Evolutionary conservation across 768 basidiomycete species (phyloP).

Genomic region (Lentinula sp.): DNA sequence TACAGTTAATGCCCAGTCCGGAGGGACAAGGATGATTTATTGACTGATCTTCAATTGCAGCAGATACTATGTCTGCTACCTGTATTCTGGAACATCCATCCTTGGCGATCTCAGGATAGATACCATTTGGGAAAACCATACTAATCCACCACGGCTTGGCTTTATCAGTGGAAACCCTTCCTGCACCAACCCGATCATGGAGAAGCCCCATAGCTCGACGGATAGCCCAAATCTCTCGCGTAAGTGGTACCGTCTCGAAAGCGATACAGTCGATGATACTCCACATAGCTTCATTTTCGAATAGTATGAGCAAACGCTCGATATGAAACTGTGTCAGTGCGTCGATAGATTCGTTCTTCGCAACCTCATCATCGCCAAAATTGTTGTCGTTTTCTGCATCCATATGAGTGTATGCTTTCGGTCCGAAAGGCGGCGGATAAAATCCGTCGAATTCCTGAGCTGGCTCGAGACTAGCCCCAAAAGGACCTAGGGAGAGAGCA

Average conservation of each 20-base stretch:
- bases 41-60: conserved; percentile 25
- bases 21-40: conserved; percentile 28
- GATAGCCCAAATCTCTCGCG: conserved; percentile 61
- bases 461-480: conserved; percentile 58
- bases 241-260: conserved; percentile 75
- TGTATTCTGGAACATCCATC: conserved; percentile 17
- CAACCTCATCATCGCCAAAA: conserved; percentile 28
- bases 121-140: conserved; percentile 51
- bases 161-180: neutral
- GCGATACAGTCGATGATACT: conserved; percentile 52
- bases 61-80: conserved; percentile 35
- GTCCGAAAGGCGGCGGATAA: conserved; percentile 75
- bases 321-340: conserved; percentile 60
- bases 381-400: conserved; percentile 33
- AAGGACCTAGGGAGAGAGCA: conserved; percentile 70
- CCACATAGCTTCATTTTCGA: conserved; percentile 46
- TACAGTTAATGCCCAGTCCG: conserved; percentile 76
- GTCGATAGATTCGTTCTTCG: conserved; percentile 34
- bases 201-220: conserved; percentile 49
- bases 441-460: conserved; percentile 71
- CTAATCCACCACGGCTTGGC: conserved; percentile 74
- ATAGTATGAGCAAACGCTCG: conserved; percentile 51
- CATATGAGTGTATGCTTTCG: conserved; percentile 30
- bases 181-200: conserved; percentile 10
- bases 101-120: conserved; percentile 32